phyloP scores from a whole-genome alignment of 2,329 filamentous ascomycete species.

The Fusarium anguioides region DNA sequence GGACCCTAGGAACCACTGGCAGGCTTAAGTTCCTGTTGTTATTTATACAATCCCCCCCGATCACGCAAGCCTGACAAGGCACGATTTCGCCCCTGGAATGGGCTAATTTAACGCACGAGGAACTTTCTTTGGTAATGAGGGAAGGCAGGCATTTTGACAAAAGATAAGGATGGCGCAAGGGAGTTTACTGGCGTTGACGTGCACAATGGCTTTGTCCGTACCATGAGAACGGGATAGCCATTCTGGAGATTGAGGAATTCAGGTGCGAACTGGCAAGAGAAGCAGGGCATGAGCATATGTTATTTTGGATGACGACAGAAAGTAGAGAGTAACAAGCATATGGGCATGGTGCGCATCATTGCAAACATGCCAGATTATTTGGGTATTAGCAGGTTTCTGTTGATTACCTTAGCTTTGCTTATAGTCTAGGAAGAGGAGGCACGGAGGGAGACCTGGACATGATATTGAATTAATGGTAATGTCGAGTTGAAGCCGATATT shows the following conservation, averaged over 20 bases:
- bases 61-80: conserved; percentile 39
- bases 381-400: conserved; percentile 33
- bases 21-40: conserved; percentile 53
- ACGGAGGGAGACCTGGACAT: conserved; percentile 9
- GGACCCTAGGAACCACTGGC: conserved; percentile 54
- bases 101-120: conserved; percentile 29
- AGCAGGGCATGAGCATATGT: conserved; percentile 20
- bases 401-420: conserved; percentile 3
- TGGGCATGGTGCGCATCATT: conserved; percentile 15
- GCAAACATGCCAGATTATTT: conserved; percentile 26
- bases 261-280: conserved; percentile 23
- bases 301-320: conserved; percentile 13
- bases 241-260: conserved; percentile 9
- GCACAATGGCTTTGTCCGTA: conserved; percentile 21
- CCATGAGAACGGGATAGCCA: conserved; percentile 9
- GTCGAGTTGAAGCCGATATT: conserved; percentile 28
- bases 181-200: conserved; percentile 43
- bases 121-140: conserved; percentile 36
- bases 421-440: conserved; percentile 22
- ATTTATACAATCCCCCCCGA: conserved; percentile 47
- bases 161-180: conserved; percentile 37
- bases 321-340: conserved; percentile 6
- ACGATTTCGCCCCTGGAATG: conserved; percentile 13
- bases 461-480: conserved; percentile 50
- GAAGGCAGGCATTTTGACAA: conserved; percentile 37